A percentile compares a stretch with the other conserved stretches of the same genome.
phyloP scores from a whole-genome alignment of 1,284 basidiomycete species.

The Leucoagaricus sp. region DNA sequence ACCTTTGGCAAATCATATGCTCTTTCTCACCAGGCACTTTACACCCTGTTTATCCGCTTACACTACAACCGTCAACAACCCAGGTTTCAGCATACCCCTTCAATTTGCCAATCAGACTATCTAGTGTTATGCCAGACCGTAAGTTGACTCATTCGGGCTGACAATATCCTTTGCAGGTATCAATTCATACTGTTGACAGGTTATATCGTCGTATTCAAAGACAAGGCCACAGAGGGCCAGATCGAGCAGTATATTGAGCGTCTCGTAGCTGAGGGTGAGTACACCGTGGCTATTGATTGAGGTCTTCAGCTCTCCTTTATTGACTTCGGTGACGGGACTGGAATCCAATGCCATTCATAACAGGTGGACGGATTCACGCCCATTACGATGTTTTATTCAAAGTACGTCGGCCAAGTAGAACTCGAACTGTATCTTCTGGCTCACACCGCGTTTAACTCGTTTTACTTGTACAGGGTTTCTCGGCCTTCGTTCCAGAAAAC shows the following conservation, averaged over 20 bases:
- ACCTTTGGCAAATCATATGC: too few species aligned
- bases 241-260: conserved; percentile 44
- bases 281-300: too few species aligned
- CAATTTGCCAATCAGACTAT: too few species aligned
- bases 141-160: background rate
- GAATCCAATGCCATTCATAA: background rate
- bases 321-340: background rate
- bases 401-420: conserved; percentile 18
- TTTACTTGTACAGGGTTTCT: conserved; percentile 50
- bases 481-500: conserved; percentile 46
- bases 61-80: too few species aligned
- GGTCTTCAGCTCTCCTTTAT: background rate
- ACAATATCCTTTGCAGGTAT: background rate
- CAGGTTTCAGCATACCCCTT: too few species aligned
- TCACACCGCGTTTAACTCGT: background rate
- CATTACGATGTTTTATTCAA: conserved; percentile 39
- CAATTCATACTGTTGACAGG: conserved; percentile 12
- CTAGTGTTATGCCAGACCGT: conserved; percentile 6
- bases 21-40: too few species aligned
- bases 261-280: conserved; percentile 41
- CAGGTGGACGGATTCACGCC: conserved; percentile 47
- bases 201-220: conserved; percentile 65
- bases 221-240: conserved; percentile 40
- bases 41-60: too few species aligned
- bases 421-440: too few species aligned